Evolutionary conservation across 805 yeast species (phyloP).

Genomic region (Cyberlindnera sargentensis): DNA sequence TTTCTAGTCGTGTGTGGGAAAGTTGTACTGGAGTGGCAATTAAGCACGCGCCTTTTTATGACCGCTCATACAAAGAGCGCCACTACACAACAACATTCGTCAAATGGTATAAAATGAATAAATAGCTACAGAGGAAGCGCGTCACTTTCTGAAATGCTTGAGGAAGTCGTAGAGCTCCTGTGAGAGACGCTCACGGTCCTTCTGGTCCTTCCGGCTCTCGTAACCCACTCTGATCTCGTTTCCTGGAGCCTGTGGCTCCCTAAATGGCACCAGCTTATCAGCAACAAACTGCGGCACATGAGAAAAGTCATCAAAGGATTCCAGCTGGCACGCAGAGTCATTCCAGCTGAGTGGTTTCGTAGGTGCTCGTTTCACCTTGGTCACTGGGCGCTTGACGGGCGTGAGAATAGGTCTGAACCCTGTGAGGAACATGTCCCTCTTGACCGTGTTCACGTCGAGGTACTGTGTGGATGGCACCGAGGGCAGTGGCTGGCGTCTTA

Average conservation of each 20-base stretch:
- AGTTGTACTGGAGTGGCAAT: too few relatives aligned
- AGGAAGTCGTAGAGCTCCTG: conserved; percentile 19
- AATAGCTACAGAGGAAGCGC: background rate
- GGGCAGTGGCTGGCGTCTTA: conserved; percentile 7
- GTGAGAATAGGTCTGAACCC: conserved; percentile 22
- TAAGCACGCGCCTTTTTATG: background rate
- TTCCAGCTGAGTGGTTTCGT: conserved; percentile 22
- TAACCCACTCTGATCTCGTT: conserved; percentile 20
- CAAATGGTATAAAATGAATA: too few relatives aligned
- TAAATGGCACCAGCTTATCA: conserved; percentile 20
- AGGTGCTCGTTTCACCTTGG: conserved; percentile 12
- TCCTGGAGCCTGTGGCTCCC: conserved; percentile 18
- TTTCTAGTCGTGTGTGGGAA: too few relatives aligned
- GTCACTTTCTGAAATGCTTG: conserved; percentile 15
- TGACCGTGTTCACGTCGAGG: conserved; percentile 14
- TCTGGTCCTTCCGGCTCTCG: conserved; percentile 18
- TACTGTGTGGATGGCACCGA: conserved; percentile 22
- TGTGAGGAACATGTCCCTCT: conserved; percentile 17
- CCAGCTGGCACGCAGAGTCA: conserved; percentile 19
- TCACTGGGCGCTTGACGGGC: conserved; percentile 18
- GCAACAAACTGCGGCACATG: conserved; percentile 23
- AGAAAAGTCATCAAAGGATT: conserved; percentile 20
- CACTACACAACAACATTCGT: too few relatives aligned
- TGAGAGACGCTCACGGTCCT: conserved; percentile 15
- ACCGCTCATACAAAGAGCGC: too few relatives aligned